Evolutionary conservation across 1,284 basidiomycete genomes (phyloP).

Genomic region (Naganishia cerealis): DNA sequence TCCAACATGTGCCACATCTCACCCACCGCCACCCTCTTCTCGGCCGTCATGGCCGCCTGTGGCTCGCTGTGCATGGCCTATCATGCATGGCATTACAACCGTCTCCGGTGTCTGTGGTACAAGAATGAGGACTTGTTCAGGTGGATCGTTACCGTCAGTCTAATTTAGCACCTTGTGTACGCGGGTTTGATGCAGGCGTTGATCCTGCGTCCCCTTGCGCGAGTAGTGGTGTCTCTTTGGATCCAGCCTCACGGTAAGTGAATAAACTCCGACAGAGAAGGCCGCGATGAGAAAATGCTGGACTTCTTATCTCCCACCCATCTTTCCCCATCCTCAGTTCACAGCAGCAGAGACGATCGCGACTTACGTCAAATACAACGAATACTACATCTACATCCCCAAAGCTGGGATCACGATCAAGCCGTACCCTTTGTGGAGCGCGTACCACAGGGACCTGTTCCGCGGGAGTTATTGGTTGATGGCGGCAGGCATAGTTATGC

Average conservation of each 20-base stretch:
- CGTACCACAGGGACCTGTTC: conserved; percentile 34
- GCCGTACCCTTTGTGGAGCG: conserved; percentile 36
- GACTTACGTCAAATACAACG: conserved; percentile 31
- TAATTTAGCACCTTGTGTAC: background rate
- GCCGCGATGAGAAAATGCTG: background rate
- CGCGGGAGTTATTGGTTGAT: conserved; percentile 39
- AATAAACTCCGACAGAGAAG: background rate
- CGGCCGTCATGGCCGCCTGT: conserved; percentile 36
- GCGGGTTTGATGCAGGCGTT: background rate
- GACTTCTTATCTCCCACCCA: background rate
- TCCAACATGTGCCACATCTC: conserved; percentile 42
- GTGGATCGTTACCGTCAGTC: conserved; percentile 33
- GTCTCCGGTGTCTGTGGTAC: conserved; percentile 39
- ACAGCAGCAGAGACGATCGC: conserved; percentile 29
- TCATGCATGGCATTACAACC: conserved; percentile 45
- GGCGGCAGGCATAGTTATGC: conserved; percentile 37
- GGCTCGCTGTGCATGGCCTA: conserved; percentile 38
- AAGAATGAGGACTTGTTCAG: conserved; percentile 38
- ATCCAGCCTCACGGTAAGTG: conserved; percentile 5
- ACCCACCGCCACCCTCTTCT: conserved; percentile 41
- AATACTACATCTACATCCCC: conserved; percentile 32
- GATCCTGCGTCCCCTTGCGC: background rate
- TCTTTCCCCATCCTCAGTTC: conserved; percentile 35
- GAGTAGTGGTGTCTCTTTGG: background rate
- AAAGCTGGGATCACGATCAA: conserved; percentile 26